Conservation (phyloP, 2,329 filamentous ascomycete species). For the Aspergillus japonicus region DNA sequence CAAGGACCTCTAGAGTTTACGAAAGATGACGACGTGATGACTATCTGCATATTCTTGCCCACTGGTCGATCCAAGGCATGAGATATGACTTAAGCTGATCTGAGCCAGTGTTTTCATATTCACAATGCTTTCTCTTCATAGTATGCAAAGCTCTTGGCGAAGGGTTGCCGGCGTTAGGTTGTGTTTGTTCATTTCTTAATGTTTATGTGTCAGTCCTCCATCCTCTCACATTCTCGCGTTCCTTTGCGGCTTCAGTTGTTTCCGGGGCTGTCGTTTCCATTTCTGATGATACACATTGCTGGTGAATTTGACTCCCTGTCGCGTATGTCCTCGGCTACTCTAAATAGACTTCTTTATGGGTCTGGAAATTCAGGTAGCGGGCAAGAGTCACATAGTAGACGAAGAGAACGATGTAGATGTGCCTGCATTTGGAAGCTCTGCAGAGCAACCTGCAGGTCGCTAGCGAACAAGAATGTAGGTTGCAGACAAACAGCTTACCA, state of each 20-base stretch:
- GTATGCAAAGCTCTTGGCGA: conserved; percentile 13
- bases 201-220: conserved; percentile 14
- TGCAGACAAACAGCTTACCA: neutral
- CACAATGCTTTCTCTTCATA: conserved; percentile 3
- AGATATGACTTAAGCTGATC: conserved; percentile 23
- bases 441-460: neutral
- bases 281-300: neutral
- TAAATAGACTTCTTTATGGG: neutral
- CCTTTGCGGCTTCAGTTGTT: conserved; percentile 1
- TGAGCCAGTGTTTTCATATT: conserved; percentile 8
- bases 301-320: neutral
- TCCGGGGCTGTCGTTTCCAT: neutral
- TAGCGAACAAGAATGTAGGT: neutral
- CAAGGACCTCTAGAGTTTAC: conserved; percentile 41
- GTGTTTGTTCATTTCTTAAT: conserved; percentile 2
- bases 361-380: neutral
- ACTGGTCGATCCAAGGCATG: conserved; percentile 1
- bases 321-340: neutral
- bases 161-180: conserved; percentile 10
- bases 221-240: conserved; percentile 1
- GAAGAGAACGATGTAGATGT: neutral
- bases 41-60: conserved; percentile 20
- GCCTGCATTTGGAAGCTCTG: neutral
- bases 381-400: neutral
- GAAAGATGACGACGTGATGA: conserved; percentile 38